Evolutionary conservation across 352 stramenopile species (phyloP).

Genomic region (Plasmopara halstedii): DNA sequence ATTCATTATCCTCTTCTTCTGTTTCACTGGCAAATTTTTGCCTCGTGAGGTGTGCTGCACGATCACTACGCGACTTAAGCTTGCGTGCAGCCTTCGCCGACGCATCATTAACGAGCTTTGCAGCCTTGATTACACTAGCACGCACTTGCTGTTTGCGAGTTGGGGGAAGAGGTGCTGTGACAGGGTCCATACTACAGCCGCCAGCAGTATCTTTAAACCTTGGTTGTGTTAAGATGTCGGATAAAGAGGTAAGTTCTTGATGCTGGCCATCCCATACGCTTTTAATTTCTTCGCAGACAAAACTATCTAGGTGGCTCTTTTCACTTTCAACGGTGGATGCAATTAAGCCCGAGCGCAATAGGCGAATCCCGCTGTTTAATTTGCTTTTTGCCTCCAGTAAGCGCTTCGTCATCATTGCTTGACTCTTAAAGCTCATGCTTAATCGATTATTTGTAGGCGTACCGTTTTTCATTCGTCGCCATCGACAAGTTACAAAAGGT

Average conservation of each 20-base stretch:
- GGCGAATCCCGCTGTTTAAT: constrained; percentile 23
- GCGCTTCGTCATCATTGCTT: constrained; percentile 23
- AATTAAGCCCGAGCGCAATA: constrained; percentile 44
- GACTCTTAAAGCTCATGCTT: constrained; percentile 20
- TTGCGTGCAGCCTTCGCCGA: constrained; percentile 49
- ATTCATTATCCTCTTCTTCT: constrained; percentile 32
- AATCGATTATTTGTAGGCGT: constrained; percentile 26
- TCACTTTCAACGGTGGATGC: constrained; percentile 40
- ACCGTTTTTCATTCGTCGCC: constrained; percentile 24
- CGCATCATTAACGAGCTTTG: constrained; percentile 36
- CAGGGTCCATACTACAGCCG: not conserved
- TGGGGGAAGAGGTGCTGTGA: constrained; percentile 1
- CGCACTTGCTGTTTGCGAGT: constrained; percentile 30
- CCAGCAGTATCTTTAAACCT: constrained; percentile 9
- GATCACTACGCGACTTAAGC: constrained; percentile 30
- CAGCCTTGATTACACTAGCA: constrained; percentile 37
- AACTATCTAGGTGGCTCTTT: constrained; percentile 35
- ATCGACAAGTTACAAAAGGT: constrained; percentile 9
- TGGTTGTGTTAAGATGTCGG: constrained; percentile 5
- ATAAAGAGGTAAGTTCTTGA: constrained; percentile 17
- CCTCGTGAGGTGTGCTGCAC: constrained; percentile 10
- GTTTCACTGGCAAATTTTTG: constrained; percentile 29
- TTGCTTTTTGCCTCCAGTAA: constrained; percentile 23
- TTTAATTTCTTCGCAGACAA: constrained; percentile 16
- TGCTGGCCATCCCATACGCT: constrained; percentile 7